phyloP scores from a whole-genome alignment of 2,329 filamentous ascomycete species.

The Trichoderma simmonsii region DNA sequence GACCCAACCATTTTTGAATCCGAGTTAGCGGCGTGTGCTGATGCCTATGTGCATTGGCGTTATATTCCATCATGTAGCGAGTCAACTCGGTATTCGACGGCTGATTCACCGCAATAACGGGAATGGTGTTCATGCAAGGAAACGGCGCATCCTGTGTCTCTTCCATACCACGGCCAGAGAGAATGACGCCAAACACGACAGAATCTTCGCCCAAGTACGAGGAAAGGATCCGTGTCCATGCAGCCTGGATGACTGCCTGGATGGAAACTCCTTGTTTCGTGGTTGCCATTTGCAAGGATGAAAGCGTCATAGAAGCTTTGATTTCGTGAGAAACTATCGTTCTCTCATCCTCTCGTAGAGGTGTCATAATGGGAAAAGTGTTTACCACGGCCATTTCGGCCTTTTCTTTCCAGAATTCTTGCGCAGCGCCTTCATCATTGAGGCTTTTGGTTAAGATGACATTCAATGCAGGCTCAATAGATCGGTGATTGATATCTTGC shows the following conservation, averaged over 20 bases:
- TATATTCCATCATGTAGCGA: slow-evolving; percentile 61
- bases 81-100: slow-evolving; percentile 57
- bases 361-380: slow-evolving; percentile 73
- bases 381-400: slow-evolving; percentile 56
- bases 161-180: slow-evolving; percentile 69
- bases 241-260: slow-evolving; percentile 71
- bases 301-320: slow-evolving; percentile 38
- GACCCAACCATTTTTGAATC: slow-evolving; percentile 70
- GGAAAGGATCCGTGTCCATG: slow-evolving; percentile 73
- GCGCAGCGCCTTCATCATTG: slow-evolving; percentile 32
- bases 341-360: slow-evolving; percentile 45
- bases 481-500: background rate
- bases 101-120: slow-evolving; percentile 59
- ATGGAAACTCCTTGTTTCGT: slow-evolving; percentile 62
- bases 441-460: slow-evolving; percentile 39
- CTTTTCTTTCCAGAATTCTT: slow-evolving; percentile 62
- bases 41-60: slow-evolving; percentile 61
- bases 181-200: slow-evolving; percentile 75
- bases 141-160: slow-evolving; percentile 61
- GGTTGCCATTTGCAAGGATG: slow-evolving; percentile 54
- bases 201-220: slow-evolving; percentile 72
- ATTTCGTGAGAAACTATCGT: slow-evolving; percentile 34
- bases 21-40: slow-evolving; percentile 69
- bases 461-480: slow-evolving; percentile 38
- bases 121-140: slow-evolving; percentile 79